These are phyloP conservation scores for Diaporthe batatas DNA, from an alignment of 2,329 filamentous ascomycete species.

Conservation along the genomic window DNA sequence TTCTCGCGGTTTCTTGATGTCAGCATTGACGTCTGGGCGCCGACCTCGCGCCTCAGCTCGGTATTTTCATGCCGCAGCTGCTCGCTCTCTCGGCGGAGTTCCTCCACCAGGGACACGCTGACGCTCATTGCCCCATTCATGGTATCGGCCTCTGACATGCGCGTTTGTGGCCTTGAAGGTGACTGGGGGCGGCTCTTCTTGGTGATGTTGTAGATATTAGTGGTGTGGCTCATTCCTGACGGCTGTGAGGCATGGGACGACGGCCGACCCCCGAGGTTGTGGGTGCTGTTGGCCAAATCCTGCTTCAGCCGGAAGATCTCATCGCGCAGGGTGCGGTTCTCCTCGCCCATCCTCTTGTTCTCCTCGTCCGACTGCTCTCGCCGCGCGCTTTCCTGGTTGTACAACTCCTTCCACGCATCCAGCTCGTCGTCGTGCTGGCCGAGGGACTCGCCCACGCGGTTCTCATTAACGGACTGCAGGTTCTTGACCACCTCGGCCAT, in stretches of 20 bases:
- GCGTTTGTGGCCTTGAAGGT: slow-evolving; percentile 64
- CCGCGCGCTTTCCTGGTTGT: slow-evolving; percentile 90
- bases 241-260: slow-evolving; percentile 33
- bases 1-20: slow-evolving; percentile 96
- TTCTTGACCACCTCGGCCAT: slow-evolving; percentile 82
- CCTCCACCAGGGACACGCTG: slow-evolving; percentile 78
- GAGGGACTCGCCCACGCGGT: slow-evolving; percentile 49
- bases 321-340: slow-evolving; percentile 85
- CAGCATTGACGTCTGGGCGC: slow-evolving; percentile 96
- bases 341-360: slow-evolving; percentile 82
- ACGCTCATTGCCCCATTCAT: slow-evolving; percentile 65
- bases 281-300: slow-evolving; percentile 58
- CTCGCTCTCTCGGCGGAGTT: slow-evolving; percentile 76
- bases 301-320: slow-evolving; percentile 82
- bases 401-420: slow-evolving; percentile 62
- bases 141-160: slow-evolving; percentile 64
- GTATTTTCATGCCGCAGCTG: slow-evolving; percentile 92
- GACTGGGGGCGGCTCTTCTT: slow-evolving; percentile 65
- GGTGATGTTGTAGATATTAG: slow-evolving; percentile 76
- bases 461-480: slow-evolving; percentile 70
- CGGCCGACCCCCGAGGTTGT: slow-evolving; percentile 42
- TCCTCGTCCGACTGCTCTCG: slow-evolving; percentile 94
- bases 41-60: slow-evolving; percentile 90
- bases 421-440: slow-evolving; percentile 52
- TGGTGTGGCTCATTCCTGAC: slow-evolving; percentile 66